Conservation (phyloP, 139 green algal species). For the Auxenochlorella protothecoides region DNA sequence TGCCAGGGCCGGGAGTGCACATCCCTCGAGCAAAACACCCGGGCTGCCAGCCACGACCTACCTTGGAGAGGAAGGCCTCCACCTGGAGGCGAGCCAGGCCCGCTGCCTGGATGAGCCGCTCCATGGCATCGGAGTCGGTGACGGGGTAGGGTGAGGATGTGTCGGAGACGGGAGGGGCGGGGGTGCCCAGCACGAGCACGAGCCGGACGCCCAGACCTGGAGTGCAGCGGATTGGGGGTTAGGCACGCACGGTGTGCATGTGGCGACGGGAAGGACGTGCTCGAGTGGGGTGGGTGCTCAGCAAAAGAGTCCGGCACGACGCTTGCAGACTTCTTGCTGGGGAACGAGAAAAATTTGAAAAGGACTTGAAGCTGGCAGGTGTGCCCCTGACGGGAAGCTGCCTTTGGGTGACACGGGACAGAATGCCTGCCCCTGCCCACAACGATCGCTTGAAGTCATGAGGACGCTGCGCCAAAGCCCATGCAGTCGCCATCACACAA, state of each 20-base stretch:
- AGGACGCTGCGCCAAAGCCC: background rate
- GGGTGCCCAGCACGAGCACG: slow-evolving; percentile 73
- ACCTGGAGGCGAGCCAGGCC: slow-evolving; percentile 38
- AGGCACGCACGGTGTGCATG: no score
- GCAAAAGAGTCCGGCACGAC: no score
- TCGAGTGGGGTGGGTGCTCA: no score
- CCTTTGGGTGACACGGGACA: no score
- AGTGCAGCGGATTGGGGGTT: background rate
- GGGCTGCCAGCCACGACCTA: background rate
- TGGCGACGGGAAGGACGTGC: no score
- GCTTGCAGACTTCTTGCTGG: no score
- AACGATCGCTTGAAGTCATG: background rate
- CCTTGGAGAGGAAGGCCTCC: slow-evolving; percentile 76
- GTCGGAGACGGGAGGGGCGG: slow-evolving; percentile 7
- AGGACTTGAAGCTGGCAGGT: no score
- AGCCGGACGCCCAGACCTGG: slow-evolving; percentile 69
- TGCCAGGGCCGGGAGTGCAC: background rate
- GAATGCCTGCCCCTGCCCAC: no score
- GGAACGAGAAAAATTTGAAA: no score
- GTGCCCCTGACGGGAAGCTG: no score
- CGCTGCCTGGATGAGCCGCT: slow-evolving; percentile 28
- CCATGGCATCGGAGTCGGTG: slow-evolving; percentile 1
- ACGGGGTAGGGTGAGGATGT: background rate
- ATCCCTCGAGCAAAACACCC: no score
- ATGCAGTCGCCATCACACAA: background rate